Percentiles rank a stretch among this genome's conserved stretches.
Evolutionary conservation across 164 flowering plant species (phyloP).

Genomic region (Paratinospora sagittata): DNA sequence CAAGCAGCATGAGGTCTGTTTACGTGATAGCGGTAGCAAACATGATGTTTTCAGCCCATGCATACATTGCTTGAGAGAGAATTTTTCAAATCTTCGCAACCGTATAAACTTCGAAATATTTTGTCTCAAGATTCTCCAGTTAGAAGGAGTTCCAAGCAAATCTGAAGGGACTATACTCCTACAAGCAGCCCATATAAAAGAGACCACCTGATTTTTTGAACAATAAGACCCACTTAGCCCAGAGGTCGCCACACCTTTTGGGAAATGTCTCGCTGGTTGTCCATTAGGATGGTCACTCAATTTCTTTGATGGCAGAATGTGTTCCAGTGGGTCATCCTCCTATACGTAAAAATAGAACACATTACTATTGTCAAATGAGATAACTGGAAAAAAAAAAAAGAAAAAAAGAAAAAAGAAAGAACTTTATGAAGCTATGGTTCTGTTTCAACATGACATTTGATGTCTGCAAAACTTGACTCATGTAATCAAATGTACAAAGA

Average conservation of each 20-base stretch:
- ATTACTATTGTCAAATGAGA: neutral
- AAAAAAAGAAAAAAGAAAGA: neutral
- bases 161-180: constrained; percentile 68
- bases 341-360: no score
- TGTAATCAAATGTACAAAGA: neutral
- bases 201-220: constrained; percentile 54
- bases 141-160: constrained; percentile 56
- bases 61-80: constrained; percentile 62
- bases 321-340: neutral
- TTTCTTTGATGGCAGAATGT: neutral
- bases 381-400: neutral
- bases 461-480: neutral
- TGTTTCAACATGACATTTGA: neutral
- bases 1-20: constrained; percentile 18
- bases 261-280: neutral
- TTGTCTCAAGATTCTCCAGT: constrained; percentile 60
- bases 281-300: neutral
- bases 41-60: constrained; percentile 46
- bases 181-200: constrained; percentile 89
- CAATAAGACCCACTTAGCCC: constrained; percentile 32
- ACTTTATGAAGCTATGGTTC: neutral
- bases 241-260: constrained; percentile 4
- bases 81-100: constrained; percentile 70
- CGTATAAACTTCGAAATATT: constrained; percentile 63
- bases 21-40: constrained; percentile 39